phyloP scores from a whole-genome alignment of 495 filamentous ascomycete genomes.

The Parmelia sp. region DNA sequence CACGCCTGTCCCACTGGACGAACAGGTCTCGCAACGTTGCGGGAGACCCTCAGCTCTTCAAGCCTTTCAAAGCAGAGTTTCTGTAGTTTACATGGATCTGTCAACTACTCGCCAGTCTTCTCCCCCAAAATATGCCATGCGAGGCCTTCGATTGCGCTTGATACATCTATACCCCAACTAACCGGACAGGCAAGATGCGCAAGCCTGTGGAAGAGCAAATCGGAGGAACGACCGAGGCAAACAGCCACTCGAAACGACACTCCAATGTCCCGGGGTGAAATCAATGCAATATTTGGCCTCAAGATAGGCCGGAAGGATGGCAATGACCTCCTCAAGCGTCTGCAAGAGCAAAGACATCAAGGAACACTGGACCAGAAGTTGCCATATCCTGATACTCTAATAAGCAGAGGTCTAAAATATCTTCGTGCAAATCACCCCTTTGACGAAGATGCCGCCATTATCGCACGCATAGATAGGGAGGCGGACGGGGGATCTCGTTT shows the following conservation, averaged over 20 bases:
- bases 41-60: background rate
- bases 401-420: conserved; percentile 54
- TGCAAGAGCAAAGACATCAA: conserved; percentile 67
- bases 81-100: background rate
- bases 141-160: background rate
- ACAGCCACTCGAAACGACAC: conserved; percentile 21
- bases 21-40: conserved; percentile 4
- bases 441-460: conserved; percentile 64
- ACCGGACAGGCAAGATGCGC: conserved; percentile 10
- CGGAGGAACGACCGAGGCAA: background rate
- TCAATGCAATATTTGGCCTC: conserved; percentile 57
- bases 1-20: conserved; percentile 19
- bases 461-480: conserved; percentile 57
- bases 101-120: background rate
- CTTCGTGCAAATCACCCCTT: conserved; percentile 62
- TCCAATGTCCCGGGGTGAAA: conserved; percentile 45
- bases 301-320: conserved; percentile 45
- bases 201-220: conserved; percentile 9
- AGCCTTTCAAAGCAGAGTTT: conserved; percentile 4
- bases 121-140: background rate
- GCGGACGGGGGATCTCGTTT: conserved; percentile 39
- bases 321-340: conserved; percentile 58
- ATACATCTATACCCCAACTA: too few relatives aligned
- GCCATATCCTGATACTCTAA: conserved; percentile 36
- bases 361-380: conserved; percentile 62